phyloP scores from a whole-genome alignment of 345 rosid species.

The Streptanthus diversifolius region DNA sequence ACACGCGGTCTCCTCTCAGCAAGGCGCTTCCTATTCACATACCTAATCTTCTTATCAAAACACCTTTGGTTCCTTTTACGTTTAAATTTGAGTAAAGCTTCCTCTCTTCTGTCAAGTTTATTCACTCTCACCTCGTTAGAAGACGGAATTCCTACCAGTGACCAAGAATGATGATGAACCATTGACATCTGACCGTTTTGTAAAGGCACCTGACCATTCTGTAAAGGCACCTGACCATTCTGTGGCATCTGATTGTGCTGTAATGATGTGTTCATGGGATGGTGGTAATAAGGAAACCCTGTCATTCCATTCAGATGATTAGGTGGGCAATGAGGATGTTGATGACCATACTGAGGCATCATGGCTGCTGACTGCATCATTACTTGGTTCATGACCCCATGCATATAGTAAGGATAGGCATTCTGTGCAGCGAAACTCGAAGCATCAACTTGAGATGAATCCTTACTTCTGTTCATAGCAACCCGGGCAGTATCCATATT shows the following conservation, averaged over 20 bases:
- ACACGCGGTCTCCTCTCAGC: conserved; percentile 99
- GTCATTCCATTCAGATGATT: conserved; percentile 56
- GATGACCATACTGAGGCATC: conserved; percentile 67
- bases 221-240: conserved; percentile 56
- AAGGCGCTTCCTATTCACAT: conserved; percentile 80
- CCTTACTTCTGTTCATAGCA: conserved; percentile 40
- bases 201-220: conserved; percentile 57
- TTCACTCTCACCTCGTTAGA: conserved; percentile 51
- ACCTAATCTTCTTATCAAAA: conserved; percentile 94
- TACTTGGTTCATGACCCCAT: conserved; percentile 74
- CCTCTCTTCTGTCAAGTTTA: conserved; percentile 82
- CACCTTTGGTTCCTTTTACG: conserved; percentile 93
- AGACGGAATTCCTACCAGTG: conserved; percentile 47
- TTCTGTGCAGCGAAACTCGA: conserved; percentile 50
- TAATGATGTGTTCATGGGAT: conserved; percentile 58
- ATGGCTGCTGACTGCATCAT: conserved; percentile 61
- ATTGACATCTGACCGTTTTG: conserved; percentile 65
- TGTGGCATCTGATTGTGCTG: conserved; percentile 69
- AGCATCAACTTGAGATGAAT: conserved; percentile 44
- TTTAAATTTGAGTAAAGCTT: conserved; percentile 85
- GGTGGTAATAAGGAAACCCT: conserved; percentile 57
- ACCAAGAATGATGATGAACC: conserved; percentile 57
- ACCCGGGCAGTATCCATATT: conserved; percentile 37
- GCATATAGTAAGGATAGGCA: conserved; percentile 64
- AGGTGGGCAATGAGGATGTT: conserved; percentile 51